These are phyloP conservation scores for Solanum hybrid DNA, from an alignment of 305 asterid species.

Conservation along the genomic window DNA sequence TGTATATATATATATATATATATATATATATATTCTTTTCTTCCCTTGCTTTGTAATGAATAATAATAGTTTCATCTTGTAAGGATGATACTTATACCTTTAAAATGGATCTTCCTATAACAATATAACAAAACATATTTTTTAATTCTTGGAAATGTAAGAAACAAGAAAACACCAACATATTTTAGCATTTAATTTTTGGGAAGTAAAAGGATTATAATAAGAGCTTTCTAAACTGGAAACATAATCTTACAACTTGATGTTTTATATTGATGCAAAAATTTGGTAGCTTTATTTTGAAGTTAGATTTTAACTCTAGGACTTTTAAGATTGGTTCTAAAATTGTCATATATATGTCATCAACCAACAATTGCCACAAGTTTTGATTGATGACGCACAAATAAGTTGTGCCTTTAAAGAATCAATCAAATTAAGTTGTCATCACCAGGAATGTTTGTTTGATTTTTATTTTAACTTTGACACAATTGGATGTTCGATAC, in stretches of 20 bases:
- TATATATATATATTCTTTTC: background rate
- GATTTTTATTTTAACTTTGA: background rate
- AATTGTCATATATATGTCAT: background rate
- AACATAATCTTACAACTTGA: background rate
- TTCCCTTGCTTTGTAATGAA: background rate
- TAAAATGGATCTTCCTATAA: background rate
- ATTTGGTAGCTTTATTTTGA: background rate
- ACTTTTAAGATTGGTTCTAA: background rate
- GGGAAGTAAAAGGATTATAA: background rate
- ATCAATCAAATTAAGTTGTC: background rate
- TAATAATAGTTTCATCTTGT: background rate
- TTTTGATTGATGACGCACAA: background rate
- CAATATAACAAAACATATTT: background rate
- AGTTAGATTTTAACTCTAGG: background rate
- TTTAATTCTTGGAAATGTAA: background rate
- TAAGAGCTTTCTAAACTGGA: background rate
- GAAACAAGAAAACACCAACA: background rate
- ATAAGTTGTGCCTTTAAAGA: background rate
- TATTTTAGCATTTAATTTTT: background rate
- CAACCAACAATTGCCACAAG: background rate
- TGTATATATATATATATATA: background rate
- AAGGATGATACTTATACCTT: background rate
- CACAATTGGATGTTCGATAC: no score
- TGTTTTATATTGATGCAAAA: no score
- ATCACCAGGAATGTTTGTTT: background rate